These are phyloP conservation scores for Helichrysum umbraculigerum DNA, from an alignment of 129 eudicot species.

Conservation along the genomic window DNA sequence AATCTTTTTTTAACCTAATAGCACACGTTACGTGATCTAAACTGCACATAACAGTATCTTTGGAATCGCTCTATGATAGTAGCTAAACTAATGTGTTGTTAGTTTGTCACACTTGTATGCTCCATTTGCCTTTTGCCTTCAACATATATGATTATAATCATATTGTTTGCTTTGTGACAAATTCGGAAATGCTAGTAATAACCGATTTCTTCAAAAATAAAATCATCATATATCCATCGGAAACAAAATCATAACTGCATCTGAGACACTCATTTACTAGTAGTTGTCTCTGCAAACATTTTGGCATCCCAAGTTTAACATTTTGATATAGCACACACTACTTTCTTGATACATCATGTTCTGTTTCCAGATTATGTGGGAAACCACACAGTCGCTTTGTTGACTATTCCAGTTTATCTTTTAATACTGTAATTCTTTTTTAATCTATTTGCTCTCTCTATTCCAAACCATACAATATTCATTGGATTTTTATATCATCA, in stretches of 20 bases:
- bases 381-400: slow-evolving; percentile 38
- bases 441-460: neutral
- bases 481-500: neutral
- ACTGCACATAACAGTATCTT: no score
- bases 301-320: slow-evolving; percentile 38
- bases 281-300: slow-evolving; percentile 32
- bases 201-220: no score
- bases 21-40: no score
- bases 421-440: neutral
- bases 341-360: slow-evolving; percentile 32
- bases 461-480: slow-evolving; percentile 22
- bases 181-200: no score
- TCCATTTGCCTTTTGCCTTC: no score
- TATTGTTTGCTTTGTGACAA: no score
- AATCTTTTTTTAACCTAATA: no score
- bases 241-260: slow-evolving; percentile 15
- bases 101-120: no score
- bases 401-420: slow-evolving; percentile 30
- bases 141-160: no score
- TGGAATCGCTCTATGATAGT: no score
- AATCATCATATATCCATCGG: neutral
- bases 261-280: slow-evolving; percentile 30
- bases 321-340: slow-evolving; percentile 15
- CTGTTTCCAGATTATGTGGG: slow-evolving; percentile 32
- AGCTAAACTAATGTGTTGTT: no score